Evolutionary conservation across 768 basidiomycete genomes (phyloP).

Genomic region (Psilocybe tampanensis): DNA sequence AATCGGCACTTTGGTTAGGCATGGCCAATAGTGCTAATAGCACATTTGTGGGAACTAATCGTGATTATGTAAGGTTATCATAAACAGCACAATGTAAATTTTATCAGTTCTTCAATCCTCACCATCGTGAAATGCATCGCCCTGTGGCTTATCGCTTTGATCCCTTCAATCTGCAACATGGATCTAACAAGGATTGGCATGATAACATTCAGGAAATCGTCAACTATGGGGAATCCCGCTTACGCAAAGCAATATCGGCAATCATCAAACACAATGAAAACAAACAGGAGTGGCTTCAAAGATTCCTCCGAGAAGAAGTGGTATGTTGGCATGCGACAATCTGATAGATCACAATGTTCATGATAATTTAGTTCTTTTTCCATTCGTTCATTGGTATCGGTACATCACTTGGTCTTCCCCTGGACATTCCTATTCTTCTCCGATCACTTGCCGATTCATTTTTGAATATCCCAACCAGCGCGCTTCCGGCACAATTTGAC

Average conservation of each 20-base stretch:
- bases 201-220: background rate
- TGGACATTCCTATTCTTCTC: slow-evolving; percentile 1
- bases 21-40: background rate
- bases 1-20: background rate
- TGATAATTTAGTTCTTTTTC: background rate
- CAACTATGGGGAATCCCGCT: background rate
- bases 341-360: background rate
- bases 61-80: background rate
- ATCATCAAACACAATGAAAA: background rate
- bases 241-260: background rate
- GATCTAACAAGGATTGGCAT: background rate
- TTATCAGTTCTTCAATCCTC: background rate
- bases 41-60: background rate
- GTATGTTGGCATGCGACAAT: background rate
- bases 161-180: background rate
- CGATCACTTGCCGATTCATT: background rate
- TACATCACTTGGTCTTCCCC: background rate
- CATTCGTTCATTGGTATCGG: background rate
- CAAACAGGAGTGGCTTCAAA: slow-evolving; percentile 3
- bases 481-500: background rate
- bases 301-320: background rate
- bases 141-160: background rate
- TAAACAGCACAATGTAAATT: background rate
- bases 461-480: background rate
- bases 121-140: background rate